Evolutionary conservation across 495 filamentous ascomycete species (phyloP), one percentile per base, ranked within the genome.

Genomic region (Collariella sp.): DNA sequence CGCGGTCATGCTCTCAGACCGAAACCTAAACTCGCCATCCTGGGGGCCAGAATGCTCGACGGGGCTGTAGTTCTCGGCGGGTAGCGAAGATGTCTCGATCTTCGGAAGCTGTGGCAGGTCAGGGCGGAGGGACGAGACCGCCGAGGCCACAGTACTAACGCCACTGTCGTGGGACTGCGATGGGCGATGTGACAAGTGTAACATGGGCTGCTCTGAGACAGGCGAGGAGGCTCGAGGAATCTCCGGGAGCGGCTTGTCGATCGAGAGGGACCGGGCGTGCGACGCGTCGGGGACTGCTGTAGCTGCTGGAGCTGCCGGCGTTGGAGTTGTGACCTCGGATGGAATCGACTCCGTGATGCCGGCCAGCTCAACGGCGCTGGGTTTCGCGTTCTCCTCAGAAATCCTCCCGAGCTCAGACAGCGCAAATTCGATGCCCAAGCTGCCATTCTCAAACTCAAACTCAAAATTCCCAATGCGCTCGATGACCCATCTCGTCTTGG

Each of bases 391-490:
- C 31, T 59, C 54, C 20, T 62, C 59, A 15, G 43, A 48, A 12
- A 65, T 49, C 18, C 58, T 54, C 57, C 72, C 72, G 50, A 77
- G 62, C 15, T 69, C 61, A 3, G 65, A 63, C 19, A 76, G 54
- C 16, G 81, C 75, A 49, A 73, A 56, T 39, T 82, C 74, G 46
- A 83, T 68, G 1, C 70, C 73, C n/a, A 79, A 61, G 22, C 63
- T 71, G 40, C 65, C 63, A 42, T 65, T 64, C 19, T 72, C 69
- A 15, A 77, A 63, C 41, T 88, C 84, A 50, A 95, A 80, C 64
- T 96, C 90, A 62, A 99, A 95, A 68, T 99, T 93, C 20, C 93
- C 94, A 57, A 93, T 89, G 45, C 85, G 77, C 69, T 95, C 89
- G 53, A 99, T 84, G 35, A 96, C 84, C 68, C 80, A 74, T 60